These are phyloP conservation scores for Aspergillus nanangensis DNA, from an alignment of 495 filamentous ascomycete genomes.

Conservation along the genomic window DNA sequence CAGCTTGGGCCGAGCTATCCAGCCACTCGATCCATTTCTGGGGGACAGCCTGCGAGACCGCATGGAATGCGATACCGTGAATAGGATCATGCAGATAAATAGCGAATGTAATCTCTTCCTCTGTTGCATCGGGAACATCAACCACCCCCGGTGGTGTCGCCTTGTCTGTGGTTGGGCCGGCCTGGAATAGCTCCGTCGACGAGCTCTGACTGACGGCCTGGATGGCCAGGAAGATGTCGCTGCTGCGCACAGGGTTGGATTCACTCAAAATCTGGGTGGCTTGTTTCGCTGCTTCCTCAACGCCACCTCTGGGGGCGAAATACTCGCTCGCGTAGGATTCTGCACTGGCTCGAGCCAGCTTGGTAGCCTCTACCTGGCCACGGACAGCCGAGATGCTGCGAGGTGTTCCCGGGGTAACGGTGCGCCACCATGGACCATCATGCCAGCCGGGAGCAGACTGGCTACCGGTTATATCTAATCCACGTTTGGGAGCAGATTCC, in stretches of 20 bases:
- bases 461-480: conserved; percentile 46
- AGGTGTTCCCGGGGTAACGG: conserved; percentile 51
- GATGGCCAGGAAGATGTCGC: conserved; percentile 90
- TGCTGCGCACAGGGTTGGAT: conserved; percentile 83
- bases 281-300: conserved; percentile 73
- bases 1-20: conserved; percentile 62
- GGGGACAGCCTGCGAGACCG: conserved; percentile 81
- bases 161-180: conserved; percentile 48
- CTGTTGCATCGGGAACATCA: conserved; percentile 42
- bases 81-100: conserved; percentile 91
- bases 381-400: conserved; percentile 76
- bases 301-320: conserved; percentile 67
- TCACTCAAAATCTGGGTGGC: conserved; percentile 71
- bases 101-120: conserved; percentile 72
- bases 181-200: conserved; percentile 65
- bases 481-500: conserved; percentile 68
- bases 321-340: conserved; percentile 84
- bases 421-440: conserved; percentile 95
- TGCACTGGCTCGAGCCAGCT: conserved; percentile 80
- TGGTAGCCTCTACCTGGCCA: conserved; percentile 81
- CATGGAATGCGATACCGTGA: conserved; percentile 82
- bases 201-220: conserved; percentile 71
- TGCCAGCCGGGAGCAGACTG: conserved; percentile 66
- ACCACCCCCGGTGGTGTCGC: conserved; percentile 48
- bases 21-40: conserved; percentile 88